A percentile compares a stretch with the other conserved stretches of the same genome.
phyloP scores from a whole-genome alignment of 164 flowering plant genomes.

The Hamamelis virginiana region DNA sequence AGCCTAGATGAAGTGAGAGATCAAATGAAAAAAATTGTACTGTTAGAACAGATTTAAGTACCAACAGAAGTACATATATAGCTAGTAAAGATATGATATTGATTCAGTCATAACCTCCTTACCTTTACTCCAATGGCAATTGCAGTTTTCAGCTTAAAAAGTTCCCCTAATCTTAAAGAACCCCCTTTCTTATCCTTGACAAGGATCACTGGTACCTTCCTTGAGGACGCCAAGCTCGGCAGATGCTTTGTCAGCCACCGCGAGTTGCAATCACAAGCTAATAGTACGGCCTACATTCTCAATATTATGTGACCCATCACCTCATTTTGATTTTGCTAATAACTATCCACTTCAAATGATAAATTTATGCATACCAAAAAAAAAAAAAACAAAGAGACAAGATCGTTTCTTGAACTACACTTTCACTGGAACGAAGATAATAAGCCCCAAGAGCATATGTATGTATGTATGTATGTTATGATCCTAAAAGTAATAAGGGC shows the following conservation, averaged over 20 bases:
- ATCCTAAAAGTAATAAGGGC: no score
- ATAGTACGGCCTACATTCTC: slow-evolving; percentile 53
- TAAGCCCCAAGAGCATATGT: no score
- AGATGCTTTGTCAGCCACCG: slow-evolving; percentile 71
- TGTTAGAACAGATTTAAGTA: no score
- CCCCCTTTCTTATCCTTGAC: slow-evolving; percentile 61
- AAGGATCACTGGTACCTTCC: slow-evolving; percentile 63
- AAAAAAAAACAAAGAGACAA: no score
- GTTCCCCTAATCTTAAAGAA: slow-evolving; percentile 73
- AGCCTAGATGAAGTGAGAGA: slow-evolving; percentile 30
- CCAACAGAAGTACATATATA: no score
- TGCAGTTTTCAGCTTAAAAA: slow-evolving; percentile 78
- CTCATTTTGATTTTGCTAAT: no score
- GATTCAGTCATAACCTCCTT: not conserved
- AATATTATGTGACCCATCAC: not conserved
- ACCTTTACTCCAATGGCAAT: slow-evolving; percentile 88
- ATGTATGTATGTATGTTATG: no score
- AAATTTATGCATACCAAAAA: no score
- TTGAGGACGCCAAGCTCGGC: slow-evolving; percentile 64
- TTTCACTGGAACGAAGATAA: no score
- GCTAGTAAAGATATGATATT: no score
- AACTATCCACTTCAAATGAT: no score
- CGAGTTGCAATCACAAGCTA: slow-evolving; percentile 83
- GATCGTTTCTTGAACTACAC: no score
- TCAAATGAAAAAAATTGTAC: not conserved